Conservation (phyloP, 371 early-diverging fungal species). For the Batkoa obscura region DNA sequence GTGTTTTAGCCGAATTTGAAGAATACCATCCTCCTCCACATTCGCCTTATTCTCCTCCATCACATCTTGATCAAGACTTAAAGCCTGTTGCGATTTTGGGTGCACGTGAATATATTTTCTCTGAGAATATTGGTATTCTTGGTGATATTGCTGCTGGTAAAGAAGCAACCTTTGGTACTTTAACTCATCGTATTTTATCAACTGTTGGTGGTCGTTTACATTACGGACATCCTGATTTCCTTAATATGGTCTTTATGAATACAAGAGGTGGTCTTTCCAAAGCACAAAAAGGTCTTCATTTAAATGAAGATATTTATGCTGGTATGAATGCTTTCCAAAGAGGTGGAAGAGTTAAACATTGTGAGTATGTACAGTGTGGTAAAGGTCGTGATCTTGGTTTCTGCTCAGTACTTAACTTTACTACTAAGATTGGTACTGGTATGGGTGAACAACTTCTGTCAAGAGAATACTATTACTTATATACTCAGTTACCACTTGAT, state of each 20-base stretch:
- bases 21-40: constrained; percentile 22
- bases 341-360: constrained; percentile 75
- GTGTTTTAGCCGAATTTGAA: constrained; percentile 73
- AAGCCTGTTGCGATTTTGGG: constrained; percentile 76
- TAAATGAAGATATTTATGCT: constrained; percentile 86
- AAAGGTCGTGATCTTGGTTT: constrained; percentile 86
- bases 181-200: constrained; percentile 72
- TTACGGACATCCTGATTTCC: constrained; percentile 84
- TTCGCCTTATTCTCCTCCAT: constrained; percentile 10
- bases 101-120: constrained; percentile 78
- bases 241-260: constrained; percentile 73
- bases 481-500: constrained; percentile 64
- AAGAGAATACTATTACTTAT: constrained; percentile 76
- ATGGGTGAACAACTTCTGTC: constrained; percentile 87
- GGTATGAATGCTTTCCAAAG: constrained; percentile 76
- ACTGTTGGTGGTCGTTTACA: constrained; percentile 66
- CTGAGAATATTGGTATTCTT: constrained; percentile 68
- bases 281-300: constrained; percentile 75
- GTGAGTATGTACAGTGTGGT: constrained; percentile 81
- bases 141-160: constrained; percentile 84
- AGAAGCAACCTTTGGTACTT: constrained; percentile 73
- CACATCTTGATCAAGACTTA: background rate
- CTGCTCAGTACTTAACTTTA: constrained; percentile 71
- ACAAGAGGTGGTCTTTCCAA: constrained; percentile 78
- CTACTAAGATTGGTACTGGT: constrained; percentile 78